Evolutionary conservation across 2,329 filamentous ascomycete genomes (phyloP).

Genomic region (Diplodia seriata): DNA sequence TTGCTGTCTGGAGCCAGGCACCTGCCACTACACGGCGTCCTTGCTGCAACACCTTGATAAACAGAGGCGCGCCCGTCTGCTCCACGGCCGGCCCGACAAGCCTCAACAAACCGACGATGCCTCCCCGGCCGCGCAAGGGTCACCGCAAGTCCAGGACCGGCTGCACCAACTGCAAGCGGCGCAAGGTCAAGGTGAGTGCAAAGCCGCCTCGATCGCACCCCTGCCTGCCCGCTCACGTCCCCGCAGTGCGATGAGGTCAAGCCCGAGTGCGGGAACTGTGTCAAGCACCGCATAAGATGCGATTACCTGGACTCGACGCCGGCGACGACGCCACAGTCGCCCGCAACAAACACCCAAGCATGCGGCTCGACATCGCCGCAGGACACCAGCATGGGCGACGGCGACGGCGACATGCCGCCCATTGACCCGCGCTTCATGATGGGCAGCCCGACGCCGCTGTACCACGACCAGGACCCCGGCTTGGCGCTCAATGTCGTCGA

Average conservation of each 20-base stretch:
- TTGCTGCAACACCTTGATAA: background rate
- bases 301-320: constrained; percentile 35
- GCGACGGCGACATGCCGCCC: constrained; percentile 23
- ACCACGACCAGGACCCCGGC: background rate
- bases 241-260: constrained; percentile 43
- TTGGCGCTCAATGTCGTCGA: constrained; percentile 33
- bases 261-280: constrained; percentile 42
- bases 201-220: background rate
- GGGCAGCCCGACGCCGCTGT: constrained; percentile 35
- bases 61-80: background rate
- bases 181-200: constrained; percentile 26
- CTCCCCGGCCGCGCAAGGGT: constrained; percentile 26
- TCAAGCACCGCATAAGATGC: constrained; percentile 42
- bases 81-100: background rate
- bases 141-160: constrained; percentile 27
- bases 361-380: constrained; percentile 1
- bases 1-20: background rate
- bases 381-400: background rate
- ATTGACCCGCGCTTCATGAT: constrained; percentile 34
- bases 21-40: background rate
- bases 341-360: background rate
- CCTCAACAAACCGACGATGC: constrained; percentile 13
- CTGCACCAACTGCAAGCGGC: constrained; percentile 27
- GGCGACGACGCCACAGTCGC: background rate
- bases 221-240: background rate